Evolutionary conservation across 192 early-diverging fungal genomes (phyloP).

Genomic region (Coemansia sp.): DNA sequence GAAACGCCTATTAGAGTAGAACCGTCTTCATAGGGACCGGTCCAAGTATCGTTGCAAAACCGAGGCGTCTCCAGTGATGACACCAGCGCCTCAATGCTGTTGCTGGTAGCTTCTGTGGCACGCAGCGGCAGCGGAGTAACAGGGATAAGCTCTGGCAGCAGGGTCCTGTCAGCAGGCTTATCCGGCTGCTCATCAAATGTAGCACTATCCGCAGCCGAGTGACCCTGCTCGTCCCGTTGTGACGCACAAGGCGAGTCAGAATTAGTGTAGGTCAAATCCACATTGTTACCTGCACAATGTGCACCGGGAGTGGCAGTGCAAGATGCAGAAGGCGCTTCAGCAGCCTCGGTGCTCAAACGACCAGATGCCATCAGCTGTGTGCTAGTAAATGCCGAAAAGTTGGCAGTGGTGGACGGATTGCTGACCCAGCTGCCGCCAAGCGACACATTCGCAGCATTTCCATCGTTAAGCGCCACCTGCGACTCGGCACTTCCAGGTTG

Average conservation of each 20-base stretch:
- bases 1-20: constrained; percentile 27
- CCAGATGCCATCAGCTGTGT: constrained; percentile 40
- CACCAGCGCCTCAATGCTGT: constrained; percentile 25
- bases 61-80: constrained; percentile 41
- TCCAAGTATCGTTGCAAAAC: constrained; percentile 10
- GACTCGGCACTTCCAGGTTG: not conserved
- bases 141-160: constrained; percentile 2
- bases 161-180: not conserved
- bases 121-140: constrained; percentile 29
- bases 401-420: not conserved
- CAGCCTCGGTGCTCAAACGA: constrained; percentile 34
- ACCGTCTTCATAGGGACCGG: constrained; percentile 12
- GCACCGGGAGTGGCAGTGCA: constrained; percentile 3
- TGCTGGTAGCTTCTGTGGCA: constrained; percentile 6
- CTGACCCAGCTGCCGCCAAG: constrained; percentile 25
- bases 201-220: not conserved
- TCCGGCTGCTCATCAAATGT: not conserved
- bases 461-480: not conserved
- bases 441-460: not conserved
- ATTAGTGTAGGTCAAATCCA: constrained; percentile 35
- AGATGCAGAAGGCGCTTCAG: constrained; percentile 1
- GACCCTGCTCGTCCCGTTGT: not conserved
- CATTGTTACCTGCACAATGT: constrained; percentile 2
- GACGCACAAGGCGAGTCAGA: constrained; percentile 38
- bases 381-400: constrained; percentile 11